These are phyloP conservation scores for Xylaria sp. DNA, from an alignment of 2,329 filamentous ascomycete genomes.

Conservation along the genomic window DNA sequence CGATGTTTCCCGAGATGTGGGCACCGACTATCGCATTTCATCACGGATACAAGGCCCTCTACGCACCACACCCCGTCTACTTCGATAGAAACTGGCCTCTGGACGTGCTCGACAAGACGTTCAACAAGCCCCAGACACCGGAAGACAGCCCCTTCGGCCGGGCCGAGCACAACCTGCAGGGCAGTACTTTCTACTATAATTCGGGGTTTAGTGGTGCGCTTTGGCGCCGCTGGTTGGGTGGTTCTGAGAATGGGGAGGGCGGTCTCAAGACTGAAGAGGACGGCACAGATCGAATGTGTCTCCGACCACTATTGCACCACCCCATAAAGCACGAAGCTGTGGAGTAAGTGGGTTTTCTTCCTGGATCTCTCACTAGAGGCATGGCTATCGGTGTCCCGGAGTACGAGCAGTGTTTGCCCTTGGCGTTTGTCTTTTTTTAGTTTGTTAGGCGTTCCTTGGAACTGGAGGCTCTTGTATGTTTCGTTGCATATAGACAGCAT, in stretches of 20 bases:
- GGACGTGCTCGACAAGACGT: constrained; percentile 68
- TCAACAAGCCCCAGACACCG: constrained; percentile 67
- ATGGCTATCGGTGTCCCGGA: constrained; percentile 7
- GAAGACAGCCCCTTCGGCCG: constrained; percentile 66
- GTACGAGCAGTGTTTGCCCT: neutral
- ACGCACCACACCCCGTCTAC: constrained; percentile 76
- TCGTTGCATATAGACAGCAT: constrained; percentile 19
- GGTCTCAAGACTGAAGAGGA: constrained; percentile 49
- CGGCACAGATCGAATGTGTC: constrained; percentile 65
- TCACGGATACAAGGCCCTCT: constrained; percentile 89
- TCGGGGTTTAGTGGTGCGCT: constrained; percentile 68
- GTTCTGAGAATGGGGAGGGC: constrained; percentile 43
- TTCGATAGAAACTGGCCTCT: constrained; percentile 69
- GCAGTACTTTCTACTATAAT: constrained; percentile 75
- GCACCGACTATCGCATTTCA: constrained; percentile 65
- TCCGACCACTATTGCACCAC: constrained; percentile 72
- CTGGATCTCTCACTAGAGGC: neutral
- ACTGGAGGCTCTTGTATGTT: neutral
- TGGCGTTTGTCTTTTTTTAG: neutral
- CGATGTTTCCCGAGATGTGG: constrained; percentile 72
- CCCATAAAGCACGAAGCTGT: constrained; percentile 64
- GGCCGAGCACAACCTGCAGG: constrained; percentile 73
- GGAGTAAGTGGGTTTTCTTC: constrained; percentile 27
- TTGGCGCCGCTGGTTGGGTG: constrained; percentile 69
- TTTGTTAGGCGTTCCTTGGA: neutral